Conservation (phyloP, 441 rosid genomes). For the Jatropha multifida region DNA sequence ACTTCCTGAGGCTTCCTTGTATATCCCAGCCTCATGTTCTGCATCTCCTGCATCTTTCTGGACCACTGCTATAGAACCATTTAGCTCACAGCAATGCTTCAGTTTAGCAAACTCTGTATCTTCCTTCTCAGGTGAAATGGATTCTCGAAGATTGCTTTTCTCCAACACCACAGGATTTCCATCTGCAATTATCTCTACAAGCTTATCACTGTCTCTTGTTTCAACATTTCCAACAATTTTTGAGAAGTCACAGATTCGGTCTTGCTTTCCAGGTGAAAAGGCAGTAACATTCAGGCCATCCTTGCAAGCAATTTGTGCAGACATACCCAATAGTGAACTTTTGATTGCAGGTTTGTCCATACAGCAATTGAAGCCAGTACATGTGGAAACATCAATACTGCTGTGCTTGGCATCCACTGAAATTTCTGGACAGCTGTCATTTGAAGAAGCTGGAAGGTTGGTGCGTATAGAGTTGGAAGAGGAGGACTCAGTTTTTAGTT, state of each 20-base stretch:
- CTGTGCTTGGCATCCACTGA: background rate
- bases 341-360: background rate
- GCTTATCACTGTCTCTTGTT: background rate
- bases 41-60: constrained; percentile 1
- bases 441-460: constrained; percentile 14
- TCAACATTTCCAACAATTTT: background rate
- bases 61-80: background rate
- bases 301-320: background rate
- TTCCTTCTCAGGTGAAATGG: background rate
- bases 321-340: background rate
- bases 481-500: constrained; percentile 8
- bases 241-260: background rate
- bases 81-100: background rate
- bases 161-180: background rate
- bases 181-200: background rate
- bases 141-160: background rate
- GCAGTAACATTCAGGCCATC: background rate
- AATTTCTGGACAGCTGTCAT: constrained; percentile 12
- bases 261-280: background rate
- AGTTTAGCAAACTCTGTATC: background rate
- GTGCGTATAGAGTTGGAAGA: constrained; percentile 9
- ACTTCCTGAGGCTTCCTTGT: constrained; percentile 11
- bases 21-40: background rate
- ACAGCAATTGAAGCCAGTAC: background rate
- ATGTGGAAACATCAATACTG: background rate